These are phyloP conservation scores for Endocalyx cinctus DNA, from an alignment of 2,329 filamentous ascomycete species.

Conservation along the genomic window DNA sequence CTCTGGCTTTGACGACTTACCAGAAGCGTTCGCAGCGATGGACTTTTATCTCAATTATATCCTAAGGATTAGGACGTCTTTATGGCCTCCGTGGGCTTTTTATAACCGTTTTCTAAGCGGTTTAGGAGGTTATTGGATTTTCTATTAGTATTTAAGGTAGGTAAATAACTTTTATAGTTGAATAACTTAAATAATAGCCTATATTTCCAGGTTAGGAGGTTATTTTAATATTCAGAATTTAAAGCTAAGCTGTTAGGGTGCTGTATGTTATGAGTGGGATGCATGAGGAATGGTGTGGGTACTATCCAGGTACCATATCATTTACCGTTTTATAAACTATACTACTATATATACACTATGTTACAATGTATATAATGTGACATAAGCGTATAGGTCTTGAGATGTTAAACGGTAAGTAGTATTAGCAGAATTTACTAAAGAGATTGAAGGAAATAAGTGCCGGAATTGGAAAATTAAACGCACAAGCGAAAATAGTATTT, in stretches of 20 bases:
- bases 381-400: conserved; percentile 1
- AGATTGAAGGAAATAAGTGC: conserved; percentile 1
- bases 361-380: no score
- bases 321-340: no score
- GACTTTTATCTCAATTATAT: conserved; percentile 5
- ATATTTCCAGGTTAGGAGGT: neutral
- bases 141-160: conserved; percentile 6
- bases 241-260: no score
- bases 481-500: neutral
- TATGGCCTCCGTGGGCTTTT: conserved; percentile 1
- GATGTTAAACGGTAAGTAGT: conserved; percentile 2
- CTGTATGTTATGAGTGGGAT: no score
- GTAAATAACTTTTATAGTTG: no score
- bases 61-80: conserved; percentile 3
- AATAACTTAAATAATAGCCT: no score
- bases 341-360: no score
- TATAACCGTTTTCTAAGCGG: conserved; percentile 4
- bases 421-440: conserved; percentile 1
- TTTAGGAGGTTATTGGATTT: conserved; percentile 5
- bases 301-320: no score
- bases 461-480: no score
- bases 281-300: no score
- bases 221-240: neutral
- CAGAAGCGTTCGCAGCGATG: conserved; percentile 4
- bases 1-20: conserved; percentile 6